Evolutionary conservation across 345 rosid species (phyloP), one percentile per base, ranked within the genome.

Genomic region (Salix arbutifolia): DNA sequence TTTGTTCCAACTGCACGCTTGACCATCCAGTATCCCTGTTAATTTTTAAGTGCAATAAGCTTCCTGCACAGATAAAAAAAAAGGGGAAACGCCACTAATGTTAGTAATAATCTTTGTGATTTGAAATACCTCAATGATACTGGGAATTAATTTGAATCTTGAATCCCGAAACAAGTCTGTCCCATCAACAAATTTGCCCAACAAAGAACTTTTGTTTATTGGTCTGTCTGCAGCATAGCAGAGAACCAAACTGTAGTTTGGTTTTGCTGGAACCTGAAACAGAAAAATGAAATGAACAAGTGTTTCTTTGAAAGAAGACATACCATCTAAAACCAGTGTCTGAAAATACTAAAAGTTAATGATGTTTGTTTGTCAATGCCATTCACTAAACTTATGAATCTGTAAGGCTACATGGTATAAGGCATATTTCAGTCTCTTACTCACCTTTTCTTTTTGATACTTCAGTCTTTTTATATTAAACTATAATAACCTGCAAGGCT

Each of bases 21-120:
- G 82, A 96, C 99, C 98, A 96, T 96, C 99, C 99, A 96, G 64
- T 96, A 93, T 71, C 99, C 99, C 99, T 95, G 86, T 60, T 75
- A 66, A 56, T 50, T 62, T 75, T 73, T 12, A 44, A 68, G 78
- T 74, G 62, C 26, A 21, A 72, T 65, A 17, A 53, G 56, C 66
- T 26, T 21, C 66, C 25, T 21, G 71, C 19, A 23, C 44, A 58
- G 56, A n/a, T 71, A 42, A 35, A 65, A 25, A 52, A 70, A 52
- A 60, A 56, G 33, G 58, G 69, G 44, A 42, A 72, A 40, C 52
- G 38, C 67, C 28, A 53, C 17, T 4, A 19, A 21, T 26, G 50
- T 14, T 56, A 11, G 23, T 48, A 31, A 64, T 16, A 52, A 77
- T 67, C n/a, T 12, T 1, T n/a, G 4, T 30, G 14, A 66, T 67